phyloP scores from a whole-genome alignment of 1,284 basidiomycete species.

The Porogramme epimiltina region DNA sequence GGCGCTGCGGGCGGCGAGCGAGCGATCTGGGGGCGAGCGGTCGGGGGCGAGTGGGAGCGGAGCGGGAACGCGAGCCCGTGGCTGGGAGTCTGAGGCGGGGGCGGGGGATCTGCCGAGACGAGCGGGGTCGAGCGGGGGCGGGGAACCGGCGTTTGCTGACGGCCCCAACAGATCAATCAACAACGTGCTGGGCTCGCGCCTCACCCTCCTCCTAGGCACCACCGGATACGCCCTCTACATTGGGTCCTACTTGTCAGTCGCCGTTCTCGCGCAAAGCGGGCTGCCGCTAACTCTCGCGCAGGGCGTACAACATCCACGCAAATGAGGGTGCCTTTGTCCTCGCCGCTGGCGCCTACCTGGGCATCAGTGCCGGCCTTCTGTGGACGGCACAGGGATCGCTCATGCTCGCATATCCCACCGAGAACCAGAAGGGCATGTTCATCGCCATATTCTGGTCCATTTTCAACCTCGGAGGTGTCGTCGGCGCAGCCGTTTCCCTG shows the following conservation, averaged over 20 bases:
- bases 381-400: constrained; percentile 86
- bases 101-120: not conserved
- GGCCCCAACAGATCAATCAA: constrained; percentile 60
- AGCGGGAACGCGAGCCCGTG: not conserved
- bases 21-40: not conserved
- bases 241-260: constrained; percentile 66
- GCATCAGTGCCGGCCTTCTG: constrained; percentile 82
- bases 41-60: not conserved
- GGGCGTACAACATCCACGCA: constrained; percentile 68
- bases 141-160: constrained; percentile 1
- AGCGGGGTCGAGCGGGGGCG: not conserved
- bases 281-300: constrained; percentile 30
- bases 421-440: constrained; percentile 74
- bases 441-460: constrained; percentile 77
- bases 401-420: constrained; percentile 84
- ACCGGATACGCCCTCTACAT: constrained; percentile 76
- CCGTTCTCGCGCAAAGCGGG: constrained; percentile 4
- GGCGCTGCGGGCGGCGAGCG: not conserved
- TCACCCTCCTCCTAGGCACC: constrained; percentile 74
- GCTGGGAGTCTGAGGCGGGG: not conserved
- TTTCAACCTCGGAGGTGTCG: constrained; percentile 67
- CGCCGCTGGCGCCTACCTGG: constrained; percentile 78
- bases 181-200: constrained; percentile 73
- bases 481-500: constrained; percentile 62
- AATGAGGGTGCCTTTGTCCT: constrained; percentile 68